Evolutionary conservation across 2,329 filamentous ascomycete genomes (phyloP), one percentile per base, ranked within the genome.

Genomic region (Ophiostoma piceae): DNA sequence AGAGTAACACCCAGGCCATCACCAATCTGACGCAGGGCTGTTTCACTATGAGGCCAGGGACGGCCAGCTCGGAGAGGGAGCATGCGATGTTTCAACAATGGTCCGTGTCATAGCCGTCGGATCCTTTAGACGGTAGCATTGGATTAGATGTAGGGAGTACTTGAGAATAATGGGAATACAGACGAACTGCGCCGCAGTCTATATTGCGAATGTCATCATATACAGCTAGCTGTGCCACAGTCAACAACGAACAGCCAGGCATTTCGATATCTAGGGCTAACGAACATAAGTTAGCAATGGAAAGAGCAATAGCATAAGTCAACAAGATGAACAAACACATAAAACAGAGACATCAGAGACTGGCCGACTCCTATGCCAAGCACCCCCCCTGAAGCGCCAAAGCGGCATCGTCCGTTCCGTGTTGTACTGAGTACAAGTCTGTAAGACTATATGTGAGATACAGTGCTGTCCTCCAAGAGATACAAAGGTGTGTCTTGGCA

Each of bases 131-230:
- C 41, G 16, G 16, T 43, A 43, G 12, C 4, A 43, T 43, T 16
- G 39, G 9, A 35, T 35, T 35, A 43, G 12, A 43, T 43, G 11
- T 4, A 14, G 4, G 11, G 39, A 43, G 4, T 12, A 43, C 39
- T 29, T 29, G 8, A 29, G 35, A 35, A 35, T 2, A 29, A 29
- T 2, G 26, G 5, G 29, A 14, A 29, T 57, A 26, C 54, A 16
- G 57, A 35, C 57, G 57, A 62, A 26, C 57, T 62, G 57, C 16
- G 57, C 57, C 57, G 57, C 57, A 62, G 26, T 62, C 57, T 32
- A 19, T 14, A 19, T 54, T 22, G 57, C 12, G 12, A 32, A 12
- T 54, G 47, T 29, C 22, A 57, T 57, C 9, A 57, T 57, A 57
- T n/a, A 57, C 4, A 3, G 19, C n/a, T 5, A 22, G 6, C 26